Base-by-base conservation (phyloP, 441 rosid species). In the Pelargonium australe region DNA sequence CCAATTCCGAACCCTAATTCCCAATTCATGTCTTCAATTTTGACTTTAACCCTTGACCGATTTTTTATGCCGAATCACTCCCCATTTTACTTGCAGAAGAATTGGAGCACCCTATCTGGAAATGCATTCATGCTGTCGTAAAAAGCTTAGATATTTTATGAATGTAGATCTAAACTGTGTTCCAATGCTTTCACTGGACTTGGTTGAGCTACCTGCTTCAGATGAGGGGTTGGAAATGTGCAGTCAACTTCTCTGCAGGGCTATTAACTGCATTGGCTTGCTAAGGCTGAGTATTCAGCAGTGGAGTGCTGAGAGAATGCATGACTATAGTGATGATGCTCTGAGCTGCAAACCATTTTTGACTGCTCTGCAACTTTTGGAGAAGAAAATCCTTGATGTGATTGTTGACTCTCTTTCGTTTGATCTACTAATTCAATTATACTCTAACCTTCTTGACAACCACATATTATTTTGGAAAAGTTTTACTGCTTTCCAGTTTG, bases 81-180 rank as follows among this genome's bases (percentile, higher is more conserved):
- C 80, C 81, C 70, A 68, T 62, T 73, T 64, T 80, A 37, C 80
- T 95, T 43, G 70, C 77, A 64, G 76, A 84, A 65, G 99, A 85
- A 78, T 64, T 83, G 73, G 72, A 80, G 73, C 96, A 94, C 84
- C 91, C 87, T 40, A 89, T 95, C 51, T 95, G 99, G 99, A 78
- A 70, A 53, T 73, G 72, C 69, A 81, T 91, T 73, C 73, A 74
- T 68, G 57, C 19, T 79, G 82, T 72, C 83, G 78, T 60, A 70
- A 72, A 68, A 76, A 83, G 72, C 87, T 91, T 69, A 72, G 72
- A 65, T 76, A 84, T 60, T 80, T 75, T 76, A 51, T 70, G 69
- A 67, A 68, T 68, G 58, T 79, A 55, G 81, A 86, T 76, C 61
- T 67, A 20, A 78, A 81, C 73, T 76, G 79, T 55, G 10, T 65